Evolutionary conservation across 768 basidiomycete genomes (phyloP), one percentile per base, ranked within the genome.

Genomic region (Mycena latifolia): DNA sequence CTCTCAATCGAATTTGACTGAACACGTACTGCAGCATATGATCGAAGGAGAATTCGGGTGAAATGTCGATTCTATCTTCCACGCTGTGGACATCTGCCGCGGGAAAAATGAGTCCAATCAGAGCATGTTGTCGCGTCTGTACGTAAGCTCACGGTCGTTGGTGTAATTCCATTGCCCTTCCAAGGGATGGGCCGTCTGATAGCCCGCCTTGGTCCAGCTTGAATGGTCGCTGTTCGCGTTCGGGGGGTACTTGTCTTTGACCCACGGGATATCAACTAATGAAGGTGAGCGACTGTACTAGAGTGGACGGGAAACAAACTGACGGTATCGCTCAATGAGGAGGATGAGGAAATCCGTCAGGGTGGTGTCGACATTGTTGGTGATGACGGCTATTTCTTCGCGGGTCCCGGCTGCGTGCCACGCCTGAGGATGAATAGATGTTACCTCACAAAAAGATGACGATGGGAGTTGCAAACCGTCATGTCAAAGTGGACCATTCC

Each of bases 151-250:
- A n/a, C n/a, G n/a, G n/a, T n/a, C n/a, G n/a, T n/a, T n/a, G n/a
- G n/a, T n/a, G n/a, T n/a, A n/a, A n/a, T n/a, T n/a, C n/a, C n/a
- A n/a, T n/a, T n/a, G n/a, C n/a, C n/a, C n/a, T n/a, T n/a, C n/a
- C n/a, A n/a, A n/a, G n/a, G n/a, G 81, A 75, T 89, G 89, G 27
- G 84, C 75, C 83, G 86, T n/a, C n/a, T n/a, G n/a, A n/a, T n/a
- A n/a, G n/a, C n/a, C n/a, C n/a, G n/a, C n/a, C n/a, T n/a, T n/a
- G 28, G 71, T 76, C 88, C 88, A 89, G 25, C 85, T 84, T 33
- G 85, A 85, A 69, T 72, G 50, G 50, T 57, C 62, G 14, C 54
- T 60, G 15, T 6, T 2, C 28, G 29, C 33, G 15, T 24, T n/a
- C 6, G 43, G 27, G 1, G 70, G 63, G 20, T 71, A 65, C 1